A percentile compares a stretch with the other conserved stretches of the same genome.
Evolutionary conservation across 2,329 filamentous ascomycete genomes (phyloP).

Genomic region (Clonostachys sp.): DNA sequence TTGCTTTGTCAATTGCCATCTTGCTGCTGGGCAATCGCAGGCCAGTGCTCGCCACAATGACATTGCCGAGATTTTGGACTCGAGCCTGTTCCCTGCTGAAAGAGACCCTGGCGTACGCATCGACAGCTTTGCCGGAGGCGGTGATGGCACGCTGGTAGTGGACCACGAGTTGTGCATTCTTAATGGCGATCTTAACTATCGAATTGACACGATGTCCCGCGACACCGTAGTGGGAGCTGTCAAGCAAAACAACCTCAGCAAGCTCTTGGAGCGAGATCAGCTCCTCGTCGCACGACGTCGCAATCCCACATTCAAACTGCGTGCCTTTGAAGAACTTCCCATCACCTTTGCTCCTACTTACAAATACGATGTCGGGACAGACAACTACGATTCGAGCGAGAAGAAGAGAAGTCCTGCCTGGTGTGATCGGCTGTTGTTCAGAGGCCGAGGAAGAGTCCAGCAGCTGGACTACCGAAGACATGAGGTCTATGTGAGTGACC

Average conservation of each 20-base stretch:
- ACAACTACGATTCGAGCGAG: slow-evolving; percentile 90
- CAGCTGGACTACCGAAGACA: slow-evolving; percentile 86
- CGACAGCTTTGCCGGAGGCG: slow-evolving; percentile 84
- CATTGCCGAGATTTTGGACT: slow-evolving; percentile 82
- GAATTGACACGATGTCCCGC: slow-evolving; percentile 94
- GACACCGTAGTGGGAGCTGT: slow-evolving; percentile 88
- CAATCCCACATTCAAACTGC: slow-evolving; percentile 83
- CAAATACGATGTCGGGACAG: slow-evolving; percentile 96
- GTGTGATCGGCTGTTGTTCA: slow-evolving; percentile 91
- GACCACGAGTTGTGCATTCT: slow-evolving; percentile 97
- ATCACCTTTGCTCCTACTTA: slow-evolving; percentile 95
- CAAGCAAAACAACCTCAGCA: slow-evolving; percentile 72
- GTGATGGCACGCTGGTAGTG: slow-evolving; percentile 89
- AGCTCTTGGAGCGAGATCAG: slow-evolving; percentile 90
- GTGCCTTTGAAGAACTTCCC: slow-evolving; percentile 83
- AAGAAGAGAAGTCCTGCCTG: slow-evolving; percentile 93
- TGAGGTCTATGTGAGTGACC: slow-evolving; percentile 87
- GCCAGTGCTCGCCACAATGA: slow-evolving; percentile 91
- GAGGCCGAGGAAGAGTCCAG: slow-evolving; percentile 75
- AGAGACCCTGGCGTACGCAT: slow-evolving; percentile 61
- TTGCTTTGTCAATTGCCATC: slow-evolving; percentile 95
- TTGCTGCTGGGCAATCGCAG: slow-evolving; percentile 88
- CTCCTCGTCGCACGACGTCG: slow-evolving; percentile 82
- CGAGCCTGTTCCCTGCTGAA: slow-evolving; percentile 68
- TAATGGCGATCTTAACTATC: slow-evolving; percentile 96